Conservation (phyloP, 2,329 filamentous ascomycete species). For the Epichloe scottii region DNA sequence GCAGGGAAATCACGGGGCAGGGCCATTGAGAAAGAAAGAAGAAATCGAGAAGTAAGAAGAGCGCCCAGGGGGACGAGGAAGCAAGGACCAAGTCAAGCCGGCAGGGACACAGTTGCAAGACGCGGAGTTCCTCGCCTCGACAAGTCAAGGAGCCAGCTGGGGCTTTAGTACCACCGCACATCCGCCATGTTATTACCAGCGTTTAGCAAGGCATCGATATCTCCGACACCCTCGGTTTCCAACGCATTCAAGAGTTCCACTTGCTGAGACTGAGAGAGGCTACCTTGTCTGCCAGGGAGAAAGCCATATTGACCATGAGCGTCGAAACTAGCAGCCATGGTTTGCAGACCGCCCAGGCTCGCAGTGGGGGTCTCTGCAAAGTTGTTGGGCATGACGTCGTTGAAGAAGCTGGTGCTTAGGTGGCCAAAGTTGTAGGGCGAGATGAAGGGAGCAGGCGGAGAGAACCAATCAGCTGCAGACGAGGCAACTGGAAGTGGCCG, state of each 20-base stretch:
- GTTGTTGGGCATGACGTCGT: conserved; percentile 19
- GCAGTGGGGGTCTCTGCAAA: conserved; percentile 18
- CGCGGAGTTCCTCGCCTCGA: too few species aligned
- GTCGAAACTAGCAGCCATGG: conserved; percentile 14
- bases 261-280: conserved; percentile 68
- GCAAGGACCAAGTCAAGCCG: neutral
- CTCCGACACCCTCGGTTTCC: conserved; percentile 53
- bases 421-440: conserved; percentile 37
- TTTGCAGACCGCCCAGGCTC: conserved; percentile 20
- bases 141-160: too few species aligned
- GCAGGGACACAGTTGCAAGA: neutral
- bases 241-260: conserved; percentile 70
- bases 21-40: too few species aligned
- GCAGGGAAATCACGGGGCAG: neutral
- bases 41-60: too few species aligned
- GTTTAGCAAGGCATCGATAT: conserved; percentile 49
- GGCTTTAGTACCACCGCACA: conserved; percentile 20
- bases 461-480: conserved; percentile 39
- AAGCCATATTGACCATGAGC: conserved; percentile 17
- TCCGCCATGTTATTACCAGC: conserved; percentile 17
- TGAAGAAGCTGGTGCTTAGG: conserved; percentile 30
- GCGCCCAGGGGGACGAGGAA: neutral
- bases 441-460: conserved; percentile 38
- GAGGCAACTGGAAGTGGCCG: conserved; percentile 31
- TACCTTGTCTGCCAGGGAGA: conserved; percentile 46